phyloP scores from a whole-genome alignment of 768 basidiomycete species.

The Agrocybe chaxingu region DNA sequence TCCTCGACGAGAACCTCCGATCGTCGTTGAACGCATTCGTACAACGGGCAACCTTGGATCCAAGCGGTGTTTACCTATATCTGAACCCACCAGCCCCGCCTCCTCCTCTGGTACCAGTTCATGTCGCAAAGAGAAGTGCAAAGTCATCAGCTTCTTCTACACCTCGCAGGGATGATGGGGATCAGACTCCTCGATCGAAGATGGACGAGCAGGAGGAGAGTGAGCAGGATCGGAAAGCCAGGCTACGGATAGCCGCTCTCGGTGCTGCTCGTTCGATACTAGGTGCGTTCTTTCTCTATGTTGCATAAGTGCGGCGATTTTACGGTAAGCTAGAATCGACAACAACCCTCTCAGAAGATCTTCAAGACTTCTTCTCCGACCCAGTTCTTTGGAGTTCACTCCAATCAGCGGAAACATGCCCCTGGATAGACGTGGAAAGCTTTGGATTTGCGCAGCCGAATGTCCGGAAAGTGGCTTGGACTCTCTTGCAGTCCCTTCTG shows the following conservation, averaged over 20 bases:
- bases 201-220: constrained; percentile 64
- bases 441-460: constrained; percentile 68
- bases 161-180: constrained; percentile 29
- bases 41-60: constrained; percentile 57
- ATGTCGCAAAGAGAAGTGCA: constrained; percentile 27
- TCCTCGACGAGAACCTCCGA: constrained; percentile 28
- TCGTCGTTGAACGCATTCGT: constrained; percentile 46
- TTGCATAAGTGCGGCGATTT: not conserved
- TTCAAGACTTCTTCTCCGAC: constrained; percentile 42
- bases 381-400: constrained; percentile 60
- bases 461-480: constrained; percentile 73
- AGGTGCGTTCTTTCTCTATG: constrained; percentile 36
- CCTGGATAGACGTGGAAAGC: constrained; percentile 39
- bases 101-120: constrained; percentile 23
- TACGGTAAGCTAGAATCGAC: constrained; percentile 15
- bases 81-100: constrained; percentile 62
- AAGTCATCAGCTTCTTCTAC: constrained; percentile 17
- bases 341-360: constrained; percentile 22
- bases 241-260: constrained; percentile 66
- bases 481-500: constrained; percentile 44
- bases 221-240: constrained; percentile 64
- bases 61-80: constrained; percentile 50
- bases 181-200: constrained; percentile 35
- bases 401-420: constrained; percentile 38
- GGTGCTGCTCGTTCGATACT: constrained; percentile 63